A percentile compares a stretch with the other conserved stretches of the same genome.
phyloP scores from a whole-genome alignment of 805 yeast genomes.

The Lachancea thermotolerans region DNA sequence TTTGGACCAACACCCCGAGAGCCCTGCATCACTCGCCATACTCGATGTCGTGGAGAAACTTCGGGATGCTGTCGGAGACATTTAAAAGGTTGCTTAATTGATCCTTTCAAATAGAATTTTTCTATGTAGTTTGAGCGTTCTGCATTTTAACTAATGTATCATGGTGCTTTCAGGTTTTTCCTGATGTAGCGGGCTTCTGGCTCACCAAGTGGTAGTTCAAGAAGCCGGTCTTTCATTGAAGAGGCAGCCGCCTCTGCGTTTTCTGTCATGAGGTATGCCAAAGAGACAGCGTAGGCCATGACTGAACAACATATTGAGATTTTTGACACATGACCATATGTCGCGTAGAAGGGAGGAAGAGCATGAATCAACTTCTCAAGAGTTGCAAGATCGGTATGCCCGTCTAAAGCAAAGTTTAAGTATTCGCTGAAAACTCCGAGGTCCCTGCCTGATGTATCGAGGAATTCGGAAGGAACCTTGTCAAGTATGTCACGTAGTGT shows the following conservation, averaged over 20 bases:
- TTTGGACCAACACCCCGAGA: slow-evolving; percentile 76
- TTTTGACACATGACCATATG: slow-evolving; percentile 25
- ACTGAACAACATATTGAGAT: slow-evolving; percentile 46
- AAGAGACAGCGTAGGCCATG: slow-evolving; percentile 43
- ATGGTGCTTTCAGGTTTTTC: not conserved
- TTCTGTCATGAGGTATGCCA: slow-evolving; percentile 5
- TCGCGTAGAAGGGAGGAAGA: slow-evolving; percentile 37
- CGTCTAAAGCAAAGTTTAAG: slow-evolving; percentile 31
- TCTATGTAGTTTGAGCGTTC: not conserved
- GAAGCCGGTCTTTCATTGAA: slow-evolving; percentile 9
- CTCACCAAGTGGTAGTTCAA: slow-evolving; percentile 22
- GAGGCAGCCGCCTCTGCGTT: slow-evolving; percentile 16
- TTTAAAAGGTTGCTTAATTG: slow-evolving; percentile 4
- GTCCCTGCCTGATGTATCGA: slow-evolving; percentile 49
- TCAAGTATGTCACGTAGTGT: slow-evolving; percentile 34
- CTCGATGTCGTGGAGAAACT: slow-evolving; percentile 72
- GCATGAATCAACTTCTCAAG: slow-evolving; percentile 40
- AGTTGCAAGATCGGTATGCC: slow-evolving; percentile 16
- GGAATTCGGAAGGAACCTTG: slow-evolving; percentile 38
- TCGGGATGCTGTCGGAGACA: slow-evolving; percentile 46
- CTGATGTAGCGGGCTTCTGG: slow-evolving; percentile 29
- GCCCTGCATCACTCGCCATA: slow-evolving; percentile 87
- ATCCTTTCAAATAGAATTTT: too few relatives aligned
- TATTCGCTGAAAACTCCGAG: slow-evolving; percentile 53
- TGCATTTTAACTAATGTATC: not conserved